Base-by-base conservation (phyloP, 2,329 filamentous ascomycete species). In the Aureobasidium leucospermi region DNA sequence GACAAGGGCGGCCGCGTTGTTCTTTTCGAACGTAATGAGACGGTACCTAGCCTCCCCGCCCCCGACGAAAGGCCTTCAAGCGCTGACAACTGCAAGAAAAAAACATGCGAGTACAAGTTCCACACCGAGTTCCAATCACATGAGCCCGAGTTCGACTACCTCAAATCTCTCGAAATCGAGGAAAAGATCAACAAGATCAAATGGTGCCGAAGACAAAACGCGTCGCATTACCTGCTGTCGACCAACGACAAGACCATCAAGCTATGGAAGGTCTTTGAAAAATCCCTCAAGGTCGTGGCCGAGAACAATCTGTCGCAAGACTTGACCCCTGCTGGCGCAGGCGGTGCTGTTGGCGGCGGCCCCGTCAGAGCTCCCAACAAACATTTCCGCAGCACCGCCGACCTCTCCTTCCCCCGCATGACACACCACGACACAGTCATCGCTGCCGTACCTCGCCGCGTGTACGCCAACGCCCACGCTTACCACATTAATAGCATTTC, bases 151-250 rank as follows among this genome's bases (percentile, higher is more conserved):
- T 99, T 99, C 76, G 94, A 99, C 76, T 99, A 99, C 75, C 85
- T 99, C 66, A 99, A 99, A 78, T 99, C 94, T 36, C 83, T 99
- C 68, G 94, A 99, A 77, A 99, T 99, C 71, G 94, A 99, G 82
- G 94, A 99, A 78, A 99, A 99, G 80, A 99, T 99, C 83, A 99
- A 99, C 83, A 99, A 99, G 82, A 99, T 99, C 79, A 99, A 97
- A 77, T 99, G 94, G 94, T 99, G 94, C 76, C 87, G 89, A 72
- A 87, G 94, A 76, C 93, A 97, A 77, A 99, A 99, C 81, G 89
- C 93, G 63, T 97, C 94, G 59, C 94, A 99, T 78, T 99, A 96
- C 75, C 85, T 99, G 56, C 85, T 99, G 60, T 97, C 94, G 45
- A 99, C 94, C 68, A 99, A 99, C 74, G 94, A 99, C 81, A 99